phyloP scores from a whole-genome alignment of 1,139 yeast species.

The Saccharomyces pastorianus region DNA sequence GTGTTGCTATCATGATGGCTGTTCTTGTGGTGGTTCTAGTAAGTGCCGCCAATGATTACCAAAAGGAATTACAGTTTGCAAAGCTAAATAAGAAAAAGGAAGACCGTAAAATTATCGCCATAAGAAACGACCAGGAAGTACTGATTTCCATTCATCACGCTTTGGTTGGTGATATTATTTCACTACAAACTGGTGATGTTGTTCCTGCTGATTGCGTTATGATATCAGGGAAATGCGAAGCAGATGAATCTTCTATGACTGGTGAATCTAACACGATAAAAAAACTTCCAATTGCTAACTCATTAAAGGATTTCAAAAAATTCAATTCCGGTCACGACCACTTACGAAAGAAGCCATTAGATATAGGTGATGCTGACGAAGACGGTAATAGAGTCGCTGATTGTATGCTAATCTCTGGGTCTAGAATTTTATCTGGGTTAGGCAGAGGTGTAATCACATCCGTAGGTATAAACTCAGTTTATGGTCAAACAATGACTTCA shows the following conservation, averaged over 20 bases:
- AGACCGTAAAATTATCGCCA: constrained; percentile 69
- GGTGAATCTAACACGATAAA: constrained; percentile 85
- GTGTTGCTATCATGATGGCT: constrained; percentile 93
- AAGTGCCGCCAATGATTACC: constrained; percentile 92
- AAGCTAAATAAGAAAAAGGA: constrained; percentile 81
- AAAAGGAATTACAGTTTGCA: constrained; percentile 92
- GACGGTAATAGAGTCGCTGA: constrained; percentile 32
- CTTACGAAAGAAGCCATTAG: constrained; percentile 29
- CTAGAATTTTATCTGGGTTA: constrained; percentile 75
- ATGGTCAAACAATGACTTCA: constrained; percentile 85
- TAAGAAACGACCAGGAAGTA: constrained; percentile 62
- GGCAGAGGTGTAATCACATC: constrained; percentile 85
- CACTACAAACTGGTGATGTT: constrained; percentile 88
- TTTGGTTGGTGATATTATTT: constrained; percentile 76
- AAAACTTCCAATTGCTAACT: constrained; percentile 50
- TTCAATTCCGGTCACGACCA: constrained; percentile 24
- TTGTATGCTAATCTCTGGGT: constrained; percentile 72
- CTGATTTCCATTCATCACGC: constrained; percentile 68
- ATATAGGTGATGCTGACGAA: constrained; percentile 38
- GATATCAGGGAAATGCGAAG: constrained; percentile 66
- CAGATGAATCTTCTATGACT: constrained; percentile 88
- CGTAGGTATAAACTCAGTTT: constrained; percentile 80
- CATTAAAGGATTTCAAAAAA: constrained; percentile 33
- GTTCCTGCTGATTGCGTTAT: constrained; percentile 83
- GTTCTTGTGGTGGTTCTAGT: constrained; percentile 84